Conservation (phyloP, 1,139 yeast species). For the Sugiyamaella pinicola region DNA sequence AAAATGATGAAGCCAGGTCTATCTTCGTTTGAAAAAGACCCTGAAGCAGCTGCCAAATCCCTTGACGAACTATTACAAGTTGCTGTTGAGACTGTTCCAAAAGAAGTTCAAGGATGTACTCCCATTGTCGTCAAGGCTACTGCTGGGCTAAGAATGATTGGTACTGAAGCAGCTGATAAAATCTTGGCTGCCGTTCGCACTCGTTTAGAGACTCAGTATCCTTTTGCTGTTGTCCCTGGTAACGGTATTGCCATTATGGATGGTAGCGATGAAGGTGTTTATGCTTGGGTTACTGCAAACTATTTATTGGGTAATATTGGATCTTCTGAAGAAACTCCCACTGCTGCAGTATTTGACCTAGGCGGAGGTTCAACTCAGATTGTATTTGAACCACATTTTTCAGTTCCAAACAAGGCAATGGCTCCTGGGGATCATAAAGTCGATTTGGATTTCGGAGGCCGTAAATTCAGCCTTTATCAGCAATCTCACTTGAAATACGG, state of each 20-base stretch:
- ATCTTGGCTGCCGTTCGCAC: constrained; percentile 74
- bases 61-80: constrained; percentile 74
- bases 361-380: constrained; percentile 99
- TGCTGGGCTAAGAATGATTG: constrained; percentile 90
- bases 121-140: constrained; percentile 98
- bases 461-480: constrained; percentile 83
- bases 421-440: constrained; percentile 88
- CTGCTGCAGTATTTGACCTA: constrained; percentile 95
- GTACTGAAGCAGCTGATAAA: constrained; percentile 61
- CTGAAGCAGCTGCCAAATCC: constrained; percentile 82
- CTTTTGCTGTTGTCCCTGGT: constrained; percentile 84
- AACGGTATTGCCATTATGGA: constrained; percentile 92
- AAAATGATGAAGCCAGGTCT: constrained; percentile 92
- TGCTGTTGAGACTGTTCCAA: constrained; percentile 79
- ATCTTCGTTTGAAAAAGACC: constrained; percentile 78
- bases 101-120: constrained; percentile 69
- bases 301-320: constrained; percentile 92
- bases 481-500: constrained; percentile 96
- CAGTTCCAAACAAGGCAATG: constrained; percentile 56
- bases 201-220: constrained; percentile 76
- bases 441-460: constrained; percentile 74
- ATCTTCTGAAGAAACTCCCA: constrained; percentile 62
- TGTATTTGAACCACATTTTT: constrained; percentile 87
- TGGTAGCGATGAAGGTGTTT: constrained; percentile 98
- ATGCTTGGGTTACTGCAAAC: constrained; percentile 97